A percentile compares a stretch with the other conserved stretches of the same genome.
Evolutionary conservation across 1,139 yeast genomes (phyloP).

Genomic region (Pichia cactophila): DNA sequence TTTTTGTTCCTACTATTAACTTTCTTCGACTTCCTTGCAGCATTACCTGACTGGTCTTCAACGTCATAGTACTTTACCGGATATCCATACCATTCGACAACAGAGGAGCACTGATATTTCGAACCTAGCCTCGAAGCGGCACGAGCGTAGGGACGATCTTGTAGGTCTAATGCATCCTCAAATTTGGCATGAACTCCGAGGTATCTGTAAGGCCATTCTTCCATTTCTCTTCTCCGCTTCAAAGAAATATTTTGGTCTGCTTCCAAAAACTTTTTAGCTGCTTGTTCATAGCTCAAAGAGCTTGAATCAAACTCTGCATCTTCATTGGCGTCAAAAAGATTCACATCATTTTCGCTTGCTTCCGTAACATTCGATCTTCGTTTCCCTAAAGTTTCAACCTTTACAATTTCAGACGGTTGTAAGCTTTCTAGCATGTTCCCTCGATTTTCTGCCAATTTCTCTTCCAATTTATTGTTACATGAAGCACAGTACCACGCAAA

Average conservation of each 20-base stretch:
- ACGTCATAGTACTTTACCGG: conserved; percentile 63
- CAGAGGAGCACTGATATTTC: conserved; percentile 60
- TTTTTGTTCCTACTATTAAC: conserved; percentile 14
- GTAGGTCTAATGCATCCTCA: conserved; percentile 73
- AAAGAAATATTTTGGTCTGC: conserved; percentile 37
- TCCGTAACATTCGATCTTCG: conserved; percentile 7
- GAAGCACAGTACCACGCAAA: conserved; percentile 90
- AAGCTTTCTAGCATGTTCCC: conserved; percentile 29
- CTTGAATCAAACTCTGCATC: conserved; percentile 6
- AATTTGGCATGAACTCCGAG: conserved; percentile 69
- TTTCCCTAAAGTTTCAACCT: conserved; percentile 8
- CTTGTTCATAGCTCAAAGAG: conserved; percentile 42
- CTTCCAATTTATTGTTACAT: conserved; percentile 50
- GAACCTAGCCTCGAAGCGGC: conserved; percentile 75
- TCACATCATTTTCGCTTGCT: conserved; percentile 4
- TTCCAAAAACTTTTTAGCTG: conserved; percentile 47
- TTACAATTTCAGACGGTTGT: conserved; percentile 23
- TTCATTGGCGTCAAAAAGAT: neutral
- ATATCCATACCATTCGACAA: conserved; percentile 62
- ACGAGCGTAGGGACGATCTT: conserved; percentile 76
- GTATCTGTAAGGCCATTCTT: conserved; percentile 79
- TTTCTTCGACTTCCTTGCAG: conserved; percentile 16
- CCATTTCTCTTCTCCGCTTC: conserved; percentile 42
- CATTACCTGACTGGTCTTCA: conserved; percentile 9
- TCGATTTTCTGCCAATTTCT: conserved; percentile 32